A percentile compares a stretch with the other conserved stretches of the same genome.
Evolutionary conservation across 169 alveolate species (phyloP).

Genomic region (Eimeria sp.): DNA sequence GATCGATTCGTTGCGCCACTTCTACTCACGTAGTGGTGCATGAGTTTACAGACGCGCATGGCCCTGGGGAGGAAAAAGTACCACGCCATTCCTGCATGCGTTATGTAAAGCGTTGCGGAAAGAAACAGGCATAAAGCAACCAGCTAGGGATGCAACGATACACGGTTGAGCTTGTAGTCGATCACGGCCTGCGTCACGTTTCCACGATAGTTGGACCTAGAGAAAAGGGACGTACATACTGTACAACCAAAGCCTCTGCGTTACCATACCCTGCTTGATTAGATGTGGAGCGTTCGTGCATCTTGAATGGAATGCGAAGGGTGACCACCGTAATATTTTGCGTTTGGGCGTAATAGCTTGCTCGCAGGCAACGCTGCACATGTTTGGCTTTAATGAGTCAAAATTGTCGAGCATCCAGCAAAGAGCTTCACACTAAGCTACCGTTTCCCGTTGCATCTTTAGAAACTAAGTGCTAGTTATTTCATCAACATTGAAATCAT

Average conservation of each 20-base stretch:
- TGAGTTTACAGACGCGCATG: too few relatives aligned
- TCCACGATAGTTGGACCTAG: neutral
- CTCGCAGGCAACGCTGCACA: neutral
- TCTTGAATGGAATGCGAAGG: neutral
- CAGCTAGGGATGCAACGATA: neutral
- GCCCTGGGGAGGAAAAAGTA: neutral
- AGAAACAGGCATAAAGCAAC: too few relatives aligned
- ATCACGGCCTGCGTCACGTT: neutral
- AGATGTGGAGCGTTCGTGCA: neutral
- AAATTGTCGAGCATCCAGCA: neutral
- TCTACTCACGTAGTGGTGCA: too few relatives aligned
- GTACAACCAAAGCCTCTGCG: neutral
- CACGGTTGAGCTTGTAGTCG: neutral
- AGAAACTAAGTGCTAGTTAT: neutral
- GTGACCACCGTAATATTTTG: neutral
- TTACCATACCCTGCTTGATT: neutral
- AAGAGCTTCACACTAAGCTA: neutral
- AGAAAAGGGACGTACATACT: neutral
- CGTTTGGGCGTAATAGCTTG: neutral
- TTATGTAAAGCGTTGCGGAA: neutral
- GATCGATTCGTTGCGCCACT: too few relatives aligned
- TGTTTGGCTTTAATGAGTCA: too few relatives aligned
- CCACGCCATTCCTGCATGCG: neutral
- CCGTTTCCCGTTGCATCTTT: neutral
- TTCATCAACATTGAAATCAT: neutral